Base-by-base conservation (phyloP, 495 filamentous ascomycete genomes). In the Penicillium desertorum region DNA sequence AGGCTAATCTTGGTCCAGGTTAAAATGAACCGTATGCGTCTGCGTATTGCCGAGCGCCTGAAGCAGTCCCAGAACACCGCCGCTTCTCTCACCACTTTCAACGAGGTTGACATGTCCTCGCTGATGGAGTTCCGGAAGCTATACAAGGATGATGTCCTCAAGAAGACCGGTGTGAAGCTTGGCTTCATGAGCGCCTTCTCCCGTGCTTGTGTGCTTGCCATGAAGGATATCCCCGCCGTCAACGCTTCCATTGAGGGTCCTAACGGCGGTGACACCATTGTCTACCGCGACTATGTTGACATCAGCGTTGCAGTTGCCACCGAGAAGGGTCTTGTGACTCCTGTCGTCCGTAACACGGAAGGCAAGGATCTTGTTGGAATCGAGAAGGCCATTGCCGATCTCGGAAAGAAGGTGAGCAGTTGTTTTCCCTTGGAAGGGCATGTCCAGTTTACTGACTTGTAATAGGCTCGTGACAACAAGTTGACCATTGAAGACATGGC, bases 41-140 rank as follows among this genome's bases (percentile, higher is more conserved):
- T 98, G 44, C 86, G 94, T 20, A 98, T 98, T 60, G 90, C 94
- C 20, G 94, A 98, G 79, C 92, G 94, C 60, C 82, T 98, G 49
- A 98, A 98, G 83, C 94, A 98, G 69, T 97, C 93, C 16, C 94
- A 99, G 77, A 98, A 99, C 78, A 97, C 94, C 5, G 94, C 95
- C 51, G 94, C 94, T 34, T 96, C 94, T 16, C 77, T 99, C 50
- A 98, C 94, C 17, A 99, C 94, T 17, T 99, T 99, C 81, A 96
- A 99, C 72, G 94, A 99, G 73, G 94, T 99, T 48, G 95, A 99
- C 69, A 99, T 99, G 95, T 97, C 95, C 5, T 87, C 88, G 12
- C 76, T 99, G 19, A 96, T 99, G 90, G 91, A 96, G 51, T 90
- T 99, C 79, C 89, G 94, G 41, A 96, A 94, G 68, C 72, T 89